Evolutionary conservation across 1,284 basidiomycete genomes (phyloP).

Genomic region (Meripilus lineatus): DNA sequence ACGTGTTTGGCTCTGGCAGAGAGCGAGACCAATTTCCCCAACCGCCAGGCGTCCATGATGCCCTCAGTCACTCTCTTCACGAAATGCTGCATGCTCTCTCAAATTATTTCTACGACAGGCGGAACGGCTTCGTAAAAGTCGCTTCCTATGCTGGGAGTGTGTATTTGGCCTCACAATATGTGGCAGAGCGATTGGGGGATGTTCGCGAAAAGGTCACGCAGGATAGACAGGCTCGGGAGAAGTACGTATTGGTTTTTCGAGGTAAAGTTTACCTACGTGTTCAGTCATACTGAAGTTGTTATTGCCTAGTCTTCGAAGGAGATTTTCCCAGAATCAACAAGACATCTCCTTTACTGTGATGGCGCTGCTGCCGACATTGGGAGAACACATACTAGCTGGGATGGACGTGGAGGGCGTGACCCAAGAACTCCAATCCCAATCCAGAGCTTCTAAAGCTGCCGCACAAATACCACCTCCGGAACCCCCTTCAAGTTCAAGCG

Average conservation of each 20-base stretch:
- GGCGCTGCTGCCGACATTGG: slow-evolving; percentile 75
- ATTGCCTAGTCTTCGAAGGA: slow-evolving; percentile 55
- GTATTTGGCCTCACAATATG: slow-evolving; percentile 68
- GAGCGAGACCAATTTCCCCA: too few relatives aligned
- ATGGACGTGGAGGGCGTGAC: slow-evolving; percentile 85
- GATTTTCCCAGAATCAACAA: slow-evolving; percentile 81
- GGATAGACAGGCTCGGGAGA: slow-evolving; percentile 67
- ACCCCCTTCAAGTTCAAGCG: slow-evolving; percentile 14
- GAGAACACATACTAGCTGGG: slow-evolving; percentile 63
- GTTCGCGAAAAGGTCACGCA: slow-evolving; percentile 62
- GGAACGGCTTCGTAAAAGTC: slow-evolving; percentile 37
- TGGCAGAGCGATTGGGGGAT: slow-evolving; percentile 64
- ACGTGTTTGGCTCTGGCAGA: slow-evolving; percentile 21
- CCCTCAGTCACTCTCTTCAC: neutral
- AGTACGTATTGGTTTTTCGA: slow-evolving; percentile 42
- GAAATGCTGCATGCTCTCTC: slow-evolving; percentile 22
- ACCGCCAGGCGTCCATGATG: neutral
- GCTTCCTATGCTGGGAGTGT: slow-evolving; percentile 54
- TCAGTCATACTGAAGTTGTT: slow-evolving; percentile 1
- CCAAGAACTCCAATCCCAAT: slow-evolving; percentile 56
- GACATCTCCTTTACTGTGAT: slow-evolving; percentile 81
- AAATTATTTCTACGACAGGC: slow-evolving; percentile 45
- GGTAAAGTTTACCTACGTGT: slow-evolving; percentile 7
- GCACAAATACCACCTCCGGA: slow-evolving; percentile 11
- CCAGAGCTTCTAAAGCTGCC: slow-evolving; percentile 26